Base-by-base conservation (phyloP, 2,329 filamentous ascomycete genomes). In the Penicillium sp. region DNA sequence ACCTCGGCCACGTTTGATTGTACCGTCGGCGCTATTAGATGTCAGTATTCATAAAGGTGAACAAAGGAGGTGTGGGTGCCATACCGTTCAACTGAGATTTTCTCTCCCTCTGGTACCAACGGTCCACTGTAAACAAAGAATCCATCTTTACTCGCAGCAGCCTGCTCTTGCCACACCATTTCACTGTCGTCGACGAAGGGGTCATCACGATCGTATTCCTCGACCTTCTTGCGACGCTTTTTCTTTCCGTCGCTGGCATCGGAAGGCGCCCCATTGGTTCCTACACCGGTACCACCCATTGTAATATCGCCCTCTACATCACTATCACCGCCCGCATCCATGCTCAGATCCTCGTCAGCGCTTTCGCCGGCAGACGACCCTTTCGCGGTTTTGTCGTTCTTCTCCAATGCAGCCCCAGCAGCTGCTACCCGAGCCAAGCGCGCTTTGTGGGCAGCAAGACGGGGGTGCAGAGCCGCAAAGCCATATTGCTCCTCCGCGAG, bases 121-220 rank as follows among this genome's bases (percentile, higher is more conserved):
- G 93, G 93, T 3, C 94, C 94, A 56, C 90, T 95, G 74, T 97
- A 99, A 1, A 99, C 94, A 71, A 97, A 99, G 78, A 97, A 99
- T 1, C 94, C 94, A 70, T 97, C 94, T 64, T 93, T 90, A 62
- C 90, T 93, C 44, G 94, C 92, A 4, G 93, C 92, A 6, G 93
- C 93, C 70, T 96, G 90, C 67, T 96, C 91, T 74, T 97, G 91
- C 93, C 93, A 97, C 0, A 95, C 81, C 68, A 97, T 74, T 72
- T 99, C 94, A 1, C 92, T 95, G 69, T 99, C 94, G 67, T 99
- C 94, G 52, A 88, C 85, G 66, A 88, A 88, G 42, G 85, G 84
- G 60, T 88, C 85, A 49, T 86, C 83, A 54, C 84, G 84, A 66
- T 87, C 83, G 64, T 88, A 88, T 55, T 86, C 83, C 62, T 88